These are phyloP conservation scores for Chytridiales sp. DNA, from an alignment of 371 early-diverging fungal species.

Conservation along the genomic window DNA sequence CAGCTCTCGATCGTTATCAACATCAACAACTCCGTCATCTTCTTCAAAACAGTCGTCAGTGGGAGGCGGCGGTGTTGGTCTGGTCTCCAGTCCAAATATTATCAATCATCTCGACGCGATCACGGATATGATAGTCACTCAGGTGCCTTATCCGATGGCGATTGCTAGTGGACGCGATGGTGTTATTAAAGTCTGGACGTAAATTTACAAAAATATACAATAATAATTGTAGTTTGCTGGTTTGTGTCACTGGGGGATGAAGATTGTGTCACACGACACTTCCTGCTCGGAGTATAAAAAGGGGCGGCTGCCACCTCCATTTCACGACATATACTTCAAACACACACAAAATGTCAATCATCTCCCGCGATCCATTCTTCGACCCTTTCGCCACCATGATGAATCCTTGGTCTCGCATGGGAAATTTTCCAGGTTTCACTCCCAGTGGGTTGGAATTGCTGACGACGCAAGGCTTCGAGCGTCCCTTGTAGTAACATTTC, in stretches of 20 bases:
- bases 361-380: neutral
- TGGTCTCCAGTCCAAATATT: slow-evolving; percentile 22
- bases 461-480: no score
- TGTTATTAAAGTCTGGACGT: slow-evolving; percentile 65
- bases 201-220: neutral
- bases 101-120: slow-evolving; percentile 69
- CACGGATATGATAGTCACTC: slow-evolving; percentile 67
- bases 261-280: no score
- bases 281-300: no score
- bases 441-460: no score
- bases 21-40: neutral
- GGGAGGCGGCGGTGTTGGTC: neutral
- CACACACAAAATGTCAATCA: neutral
- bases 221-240: neutral
- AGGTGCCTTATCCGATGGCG: slow-evolving; percentile 74
- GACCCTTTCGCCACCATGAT: slow-evolving; percentile 14
- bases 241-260: neutral
- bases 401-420: no score
- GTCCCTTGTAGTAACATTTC: neutral
- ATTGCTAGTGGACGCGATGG: slow-evolving; percentile 81
- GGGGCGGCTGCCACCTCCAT: no score
- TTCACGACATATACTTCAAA: neutral
- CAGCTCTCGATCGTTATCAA: neutral
- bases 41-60: neutral
- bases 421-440: neutral